These are phyloP conservation scores for Trichoderma sp. DNA, from an alignment of 2,329 filamentous ascomycete species.

Conservation along the genomic window DNA sequence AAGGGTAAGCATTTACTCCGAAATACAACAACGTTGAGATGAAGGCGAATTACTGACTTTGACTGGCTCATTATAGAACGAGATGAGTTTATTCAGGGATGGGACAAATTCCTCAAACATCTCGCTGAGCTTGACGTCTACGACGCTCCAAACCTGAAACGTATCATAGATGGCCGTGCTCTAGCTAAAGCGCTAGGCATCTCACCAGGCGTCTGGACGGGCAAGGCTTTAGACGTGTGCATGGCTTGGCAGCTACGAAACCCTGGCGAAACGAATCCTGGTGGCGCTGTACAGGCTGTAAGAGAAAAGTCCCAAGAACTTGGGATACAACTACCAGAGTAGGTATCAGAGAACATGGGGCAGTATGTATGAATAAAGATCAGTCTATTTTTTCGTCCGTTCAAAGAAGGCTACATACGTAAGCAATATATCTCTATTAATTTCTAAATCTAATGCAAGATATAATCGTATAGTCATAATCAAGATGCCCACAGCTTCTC, in stretches of 20 bases:
- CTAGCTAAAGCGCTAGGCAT: constrained; percentile 65
- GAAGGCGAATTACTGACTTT: neutral
- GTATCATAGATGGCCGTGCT: constrained; percentile 70
- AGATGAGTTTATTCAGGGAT: constrained; percentile 45
- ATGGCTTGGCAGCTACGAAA: constrained; percentile 88
- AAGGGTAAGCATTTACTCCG: neutral
- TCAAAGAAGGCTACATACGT: neutral
- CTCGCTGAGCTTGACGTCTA: constrained; percentile 53
- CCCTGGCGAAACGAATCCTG: constrained; percentile 59
- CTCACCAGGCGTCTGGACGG: constrained; percentile 84
- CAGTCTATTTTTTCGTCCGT: neutral
- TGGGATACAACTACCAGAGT: constrained; percentile 31
- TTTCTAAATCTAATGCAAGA: constrained; percentile 5
- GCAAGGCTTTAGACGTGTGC: constrained; percentile 71
- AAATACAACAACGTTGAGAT: neutral
- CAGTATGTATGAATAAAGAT: neutral
- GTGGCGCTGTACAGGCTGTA: constrained; percentile 60
- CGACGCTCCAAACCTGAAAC: constrained; percentile 56
- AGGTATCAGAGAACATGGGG: neutral
- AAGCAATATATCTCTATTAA: neutral
- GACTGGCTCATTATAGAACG: constrained; percentile 37
- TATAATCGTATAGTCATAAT: neutral
- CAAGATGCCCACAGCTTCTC: neutral
- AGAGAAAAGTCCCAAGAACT: constrained; percentile 50
- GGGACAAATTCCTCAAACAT: constrained; percentile 56